These are phyloP conservation scores for Trichothecium sympodiale DNA, from an alignment of 2,329 filamentous ascomycete species.

Conservation along the genomic window DNA sequence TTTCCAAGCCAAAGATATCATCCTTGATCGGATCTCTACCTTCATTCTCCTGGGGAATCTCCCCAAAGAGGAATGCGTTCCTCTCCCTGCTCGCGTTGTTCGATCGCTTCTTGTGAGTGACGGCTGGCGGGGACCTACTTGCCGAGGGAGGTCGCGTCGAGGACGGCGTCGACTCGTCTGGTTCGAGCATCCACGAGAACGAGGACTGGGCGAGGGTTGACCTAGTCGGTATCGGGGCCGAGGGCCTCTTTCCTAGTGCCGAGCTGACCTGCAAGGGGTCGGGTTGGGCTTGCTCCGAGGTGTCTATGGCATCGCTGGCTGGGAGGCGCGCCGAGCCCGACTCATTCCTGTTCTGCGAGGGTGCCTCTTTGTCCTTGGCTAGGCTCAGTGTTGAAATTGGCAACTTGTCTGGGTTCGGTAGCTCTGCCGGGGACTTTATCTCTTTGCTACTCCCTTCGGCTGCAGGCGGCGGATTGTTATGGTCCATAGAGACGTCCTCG, in stretches of 20 bases:
- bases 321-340: too few species aligned
- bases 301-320: too few species aligned
- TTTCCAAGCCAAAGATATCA: conserved; percentile 46
- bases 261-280: background rate
- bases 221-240: conserved; percentile 42
- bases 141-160: conserved; percentile 10
- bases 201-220: conserved; percentile 62
- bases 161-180: conserved; percentile 25
- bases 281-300: background rate
- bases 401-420: background rate
- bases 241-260: conserved; percentile 1
- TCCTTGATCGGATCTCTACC: conserved; percentile 27
- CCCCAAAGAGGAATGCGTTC: conserved; percentile 50
- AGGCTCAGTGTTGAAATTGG: background rate
- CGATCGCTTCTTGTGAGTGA: conserved; percentile 26
- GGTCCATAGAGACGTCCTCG: conserved; percentile 2
- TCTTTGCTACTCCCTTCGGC: conserved; percentile 4
- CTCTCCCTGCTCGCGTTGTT: conserved; percentile 38
- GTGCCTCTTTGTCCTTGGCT: too few species aligned
- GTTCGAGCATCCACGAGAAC: conserved; percentile 70
- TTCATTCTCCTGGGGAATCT: conserved; percentile 28
- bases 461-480: conserved; percentile 3
- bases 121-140: conserved; percentile 18
- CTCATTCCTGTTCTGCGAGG: too few species aligned
- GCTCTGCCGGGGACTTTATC: background rate